Conservation (phyloP, 1,139 yeast species). For the Yarrowia galli region DNA sequence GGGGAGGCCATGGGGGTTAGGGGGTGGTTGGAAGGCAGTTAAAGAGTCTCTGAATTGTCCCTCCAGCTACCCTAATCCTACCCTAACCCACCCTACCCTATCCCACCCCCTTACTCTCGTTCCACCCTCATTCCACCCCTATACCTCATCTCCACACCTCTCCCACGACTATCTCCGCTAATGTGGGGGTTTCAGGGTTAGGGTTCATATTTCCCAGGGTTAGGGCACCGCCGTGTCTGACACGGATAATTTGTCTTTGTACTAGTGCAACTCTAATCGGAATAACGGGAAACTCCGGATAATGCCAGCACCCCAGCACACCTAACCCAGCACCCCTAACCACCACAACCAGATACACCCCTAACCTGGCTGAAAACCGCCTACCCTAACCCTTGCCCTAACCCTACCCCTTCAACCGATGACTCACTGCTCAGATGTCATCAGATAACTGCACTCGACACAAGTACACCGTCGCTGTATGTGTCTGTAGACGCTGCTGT, state of each 20-base stretch:
- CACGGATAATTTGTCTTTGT: constrained; percentile 36
- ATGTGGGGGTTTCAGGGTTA: constrained; percentile 22
- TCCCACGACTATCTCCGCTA: constrained; percentile 12
- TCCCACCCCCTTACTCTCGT: neutral
- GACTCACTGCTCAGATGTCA: constrained; percentile 10
- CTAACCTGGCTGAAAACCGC: neutral
- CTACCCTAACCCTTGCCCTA: too few relatives aligned
- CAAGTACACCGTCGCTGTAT: neutral
- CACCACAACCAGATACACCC: neutral
- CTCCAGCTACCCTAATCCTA: too few relatives aligned
- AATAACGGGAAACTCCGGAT: constrained; percentile 36
- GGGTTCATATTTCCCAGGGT: neutral
- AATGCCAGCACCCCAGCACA: constrained; percentile 9
- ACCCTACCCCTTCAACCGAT: neutral
- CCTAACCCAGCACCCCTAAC: neutral
- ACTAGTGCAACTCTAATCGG: constrained; percentile 7
- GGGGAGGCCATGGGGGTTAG: neutral
- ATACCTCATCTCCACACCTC: neutral
- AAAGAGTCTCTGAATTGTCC: too few relatives aligned
- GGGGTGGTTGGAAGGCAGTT: neutral
- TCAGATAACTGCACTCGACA: constrained; percentile 2
- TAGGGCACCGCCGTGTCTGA: constrained; percentile 17
- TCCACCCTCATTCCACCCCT: neutral
- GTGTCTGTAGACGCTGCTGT: constrained; percentile 17
- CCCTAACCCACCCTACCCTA: too few relatives aligned